These are phyloP conservation scores for Voacanga thouarsii DNA, from an alignment of 257 asterid species.

Conservation along the genomic window DNA sequence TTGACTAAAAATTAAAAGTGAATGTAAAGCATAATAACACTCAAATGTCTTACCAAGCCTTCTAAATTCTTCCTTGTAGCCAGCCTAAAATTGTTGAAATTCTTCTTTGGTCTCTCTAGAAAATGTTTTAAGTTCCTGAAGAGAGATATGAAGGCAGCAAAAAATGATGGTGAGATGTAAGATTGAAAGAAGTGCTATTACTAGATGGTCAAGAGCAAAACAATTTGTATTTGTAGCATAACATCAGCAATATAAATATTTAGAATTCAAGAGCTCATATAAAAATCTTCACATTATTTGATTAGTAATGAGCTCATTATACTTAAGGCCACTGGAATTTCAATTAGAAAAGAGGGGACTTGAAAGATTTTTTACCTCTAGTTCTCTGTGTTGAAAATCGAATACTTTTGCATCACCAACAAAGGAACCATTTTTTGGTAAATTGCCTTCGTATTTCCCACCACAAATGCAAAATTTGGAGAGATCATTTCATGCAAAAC, in stretches of 20 bases:
- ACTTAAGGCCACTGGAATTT: background rate
- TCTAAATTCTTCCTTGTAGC: conserved; percentile 59
- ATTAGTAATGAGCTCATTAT: background rate
- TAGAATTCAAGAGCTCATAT: background rate
- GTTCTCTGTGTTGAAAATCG: conserved; percentile 57
- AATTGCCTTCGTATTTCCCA: conserved; percentile 33
- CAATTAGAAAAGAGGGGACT: background rate
- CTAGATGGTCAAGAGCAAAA: background rate
- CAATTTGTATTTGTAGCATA: background rate
- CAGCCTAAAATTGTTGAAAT: conserved; percentile 47
- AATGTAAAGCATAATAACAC: background rate
- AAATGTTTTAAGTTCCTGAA: conserved; percentile 67
- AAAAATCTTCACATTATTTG: background rate
- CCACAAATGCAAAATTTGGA: conserved; percentile 67
- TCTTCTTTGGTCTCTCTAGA: conserved; percentile 53
- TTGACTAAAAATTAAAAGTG: conserved; percentile 3
- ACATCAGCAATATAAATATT: background rate
- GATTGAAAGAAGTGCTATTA: background rate
- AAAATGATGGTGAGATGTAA: background rate
- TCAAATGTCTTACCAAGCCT: conserved; percentile 56
- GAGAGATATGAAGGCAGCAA: conserved; percentile 3
- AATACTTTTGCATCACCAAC: conserved; percentile 41
- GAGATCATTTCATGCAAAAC: conserved; percentile 53
- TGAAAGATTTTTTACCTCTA: conserved; percentile 45
- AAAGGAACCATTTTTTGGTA: conserved; percentile 27